These are phyloP conservation scores for Fraxinus cuspidata DNA, from an alignment of 257 asterid species.

Conservation along the genomic window DNA sequence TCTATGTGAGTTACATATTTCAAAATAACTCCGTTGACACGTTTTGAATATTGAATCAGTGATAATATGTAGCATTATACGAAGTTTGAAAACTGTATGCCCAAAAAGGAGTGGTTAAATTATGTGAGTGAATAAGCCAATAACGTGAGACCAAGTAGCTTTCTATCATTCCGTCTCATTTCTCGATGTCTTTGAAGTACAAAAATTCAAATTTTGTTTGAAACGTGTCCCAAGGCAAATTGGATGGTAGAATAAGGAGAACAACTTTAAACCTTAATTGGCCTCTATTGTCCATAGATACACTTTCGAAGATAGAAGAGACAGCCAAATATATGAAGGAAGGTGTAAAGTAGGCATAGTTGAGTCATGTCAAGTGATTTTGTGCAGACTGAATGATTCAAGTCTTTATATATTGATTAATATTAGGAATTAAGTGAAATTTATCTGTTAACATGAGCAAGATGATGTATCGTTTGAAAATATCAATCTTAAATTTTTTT, in stretches of 20 bases:
- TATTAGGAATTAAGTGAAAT: too few species aligned
- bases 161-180: background rate
- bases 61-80: too few species aligned
- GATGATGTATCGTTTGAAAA: too few species aligned
- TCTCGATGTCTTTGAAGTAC: background rate
- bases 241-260: background rate
- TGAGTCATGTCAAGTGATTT: background rate
- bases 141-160: background rate
- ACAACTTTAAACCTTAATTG: background rate
- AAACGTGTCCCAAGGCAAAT: background rate
- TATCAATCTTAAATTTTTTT: too few species aligned
- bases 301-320: background rate
- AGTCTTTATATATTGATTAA: too few species aligned
- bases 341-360: background rate
- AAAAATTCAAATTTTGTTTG: background rate
- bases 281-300: background rate
- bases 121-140: background rate
- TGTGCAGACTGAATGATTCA: too few species aligned
- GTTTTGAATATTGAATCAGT: too few species aligned
- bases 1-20: background rate
- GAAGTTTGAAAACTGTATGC: too few species aligned
- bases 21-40: too few species aligned
- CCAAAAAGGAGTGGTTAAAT: too few species aligned
- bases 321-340: background rate
- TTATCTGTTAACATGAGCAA: too few species aligned